A percentile compares a stretch with the other conserved stretches of the same genome.
Conservation (phyloP, 2,329 filamentous ascomycete species). For the Colletotrichum chlorophyti region DNA sequence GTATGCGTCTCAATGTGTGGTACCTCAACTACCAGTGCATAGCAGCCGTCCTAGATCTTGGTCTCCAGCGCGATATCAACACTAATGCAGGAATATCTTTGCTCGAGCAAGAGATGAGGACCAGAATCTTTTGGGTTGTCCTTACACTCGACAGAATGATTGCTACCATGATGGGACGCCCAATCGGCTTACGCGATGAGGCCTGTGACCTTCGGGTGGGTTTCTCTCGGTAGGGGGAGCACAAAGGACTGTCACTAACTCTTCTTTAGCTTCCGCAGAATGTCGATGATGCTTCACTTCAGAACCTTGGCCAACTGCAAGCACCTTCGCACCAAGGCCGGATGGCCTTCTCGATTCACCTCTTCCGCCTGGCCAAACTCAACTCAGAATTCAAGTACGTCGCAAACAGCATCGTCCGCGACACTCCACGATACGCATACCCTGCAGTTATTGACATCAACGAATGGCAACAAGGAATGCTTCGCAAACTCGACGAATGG, state of each 20-base stretch:
- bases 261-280: constrained; percentile 36
- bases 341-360: constrained; percentile 50
- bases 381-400: constrained; percentile 66
- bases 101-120: constrained; percentile 60
- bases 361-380: constrained; percentile 53
- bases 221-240: not conserved
- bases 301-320: not conserved
- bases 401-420: constrained; percentile 57
- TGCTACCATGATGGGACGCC: constrained; percentile 62
- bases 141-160: constrained; percentile 58
- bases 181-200: constrained; percentile 61
- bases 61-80: constrained; percentile 55
- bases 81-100: constrained; percentile 50
- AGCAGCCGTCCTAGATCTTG: constrained; percentile 56
- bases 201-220: constrained; percentile 58
- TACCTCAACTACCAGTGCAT: constrained; percentile 63
- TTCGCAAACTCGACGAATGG: constrained; percentile 49
- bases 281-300: constrained; percentile 32
- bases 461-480: constrained; percentile 53
- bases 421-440: constrained; percentile 54
- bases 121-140: constrained; percentile 61
- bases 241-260: constrained; percentile 28
- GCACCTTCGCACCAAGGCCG: not conserved
- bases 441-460: constrained; percentile 51
- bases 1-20: constrained; percentile 57